These are phyloP conservation scores for Fraxinus excelsior DNA, from an alignment of 257 asterid species.

Conservation along the genomic window DNA sequence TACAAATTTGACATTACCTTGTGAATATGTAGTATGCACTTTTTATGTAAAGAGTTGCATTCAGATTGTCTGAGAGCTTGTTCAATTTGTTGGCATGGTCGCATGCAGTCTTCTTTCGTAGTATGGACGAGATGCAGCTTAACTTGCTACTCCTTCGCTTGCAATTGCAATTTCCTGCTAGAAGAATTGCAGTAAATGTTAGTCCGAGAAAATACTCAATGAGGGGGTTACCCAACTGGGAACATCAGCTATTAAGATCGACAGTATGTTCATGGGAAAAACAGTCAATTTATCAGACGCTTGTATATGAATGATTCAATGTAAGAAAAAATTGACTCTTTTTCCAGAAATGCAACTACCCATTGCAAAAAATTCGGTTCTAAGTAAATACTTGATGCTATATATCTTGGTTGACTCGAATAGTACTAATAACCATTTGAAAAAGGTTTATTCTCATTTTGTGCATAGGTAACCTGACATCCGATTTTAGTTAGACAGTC, in stretches of 20 bases:
- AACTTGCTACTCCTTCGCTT: conserved; percentile 19
- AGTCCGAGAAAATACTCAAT: background rate
- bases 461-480: no score
- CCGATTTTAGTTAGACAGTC: background rate
- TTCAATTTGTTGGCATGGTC: background rate
- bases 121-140: background rate
- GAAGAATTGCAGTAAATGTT: background rate
- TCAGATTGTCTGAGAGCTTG: background rate
- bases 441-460: no score
- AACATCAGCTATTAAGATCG: background rate
- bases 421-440: no score
- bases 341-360: no score
- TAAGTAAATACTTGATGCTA: no score
- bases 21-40: background rate
- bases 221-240: background rate
- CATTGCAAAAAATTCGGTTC: no score
- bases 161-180: conserved; percentile 36
- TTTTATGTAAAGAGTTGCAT: background rate
- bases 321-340: no score
- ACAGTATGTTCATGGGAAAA: background rate
- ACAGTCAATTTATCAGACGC: no score
- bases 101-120: background rate
- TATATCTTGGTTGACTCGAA: background rate
- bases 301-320: no score
- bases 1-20: background rate